Conservation (phyloP, 495 filamentous ascomycete genomes). For the Lineolata rhizophorae region DNA sequence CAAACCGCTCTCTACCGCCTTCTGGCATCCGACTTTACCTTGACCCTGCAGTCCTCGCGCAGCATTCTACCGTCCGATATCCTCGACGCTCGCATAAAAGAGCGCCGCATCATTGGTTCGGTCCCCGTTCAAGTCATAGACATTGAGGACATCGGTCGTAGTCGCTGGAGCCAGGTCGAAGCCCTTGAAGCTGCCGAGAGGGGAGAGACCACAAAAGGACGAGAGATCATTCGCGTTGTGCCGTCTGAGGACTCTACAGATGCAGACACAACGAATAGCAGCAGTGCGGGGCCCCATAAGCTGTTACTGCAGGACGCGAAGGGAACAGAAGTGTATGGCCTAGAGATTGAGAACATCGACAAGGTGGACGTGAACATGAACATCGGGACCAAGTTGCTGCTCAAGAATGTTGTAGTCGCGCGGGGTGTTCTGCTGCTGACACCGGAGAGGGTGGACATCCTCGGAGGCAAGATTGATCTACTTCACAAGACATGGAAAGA, state of each 20-base stretch:
- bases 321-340: constrained; percentile 43
- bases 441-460: constrained; percentile 32
- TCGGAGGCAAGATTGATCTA: constrained; percentile 74
- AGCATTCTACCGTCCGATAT: constrained; percentile 34
- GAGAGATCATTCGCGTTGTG: constrained; percentile 59
- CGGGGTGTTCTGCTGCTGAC: constrained; percentile 61
- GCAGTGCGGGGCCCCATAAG: constrained; percentile 41
- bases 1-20: constrained; percentile 67
- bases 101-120: constrained; percentile 31
- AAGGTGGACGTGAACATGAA: constrained; percentile 40
- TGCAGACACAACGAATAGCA: constrained; percentile 7
- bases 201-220: constrained; percentile 60
- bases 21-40: constrained; percentile 52
- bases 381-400: constrained; percentile 63
- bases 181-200: constrained; percentile 61
- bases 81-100: constrained; percentile 26
- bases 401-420: constrained; percentile 43
- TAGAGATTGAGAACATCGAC: constrained; percentile 49
- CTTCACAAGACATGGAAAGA: constrained; percentile 61
- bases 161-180: constrained; percentile 69
- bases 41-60: constrained; percentile 24
- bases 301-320: constrained; percentile 61
- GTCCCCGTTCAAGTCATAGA: constrained; percentile 65
- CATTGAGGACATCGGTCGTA: constrained; percentile 57
- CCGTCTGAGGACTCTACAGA: constrained; percentile 28